Base-by-base conservation (phyloP, 805 yeast species). In the Candida oleophila region DNA sequence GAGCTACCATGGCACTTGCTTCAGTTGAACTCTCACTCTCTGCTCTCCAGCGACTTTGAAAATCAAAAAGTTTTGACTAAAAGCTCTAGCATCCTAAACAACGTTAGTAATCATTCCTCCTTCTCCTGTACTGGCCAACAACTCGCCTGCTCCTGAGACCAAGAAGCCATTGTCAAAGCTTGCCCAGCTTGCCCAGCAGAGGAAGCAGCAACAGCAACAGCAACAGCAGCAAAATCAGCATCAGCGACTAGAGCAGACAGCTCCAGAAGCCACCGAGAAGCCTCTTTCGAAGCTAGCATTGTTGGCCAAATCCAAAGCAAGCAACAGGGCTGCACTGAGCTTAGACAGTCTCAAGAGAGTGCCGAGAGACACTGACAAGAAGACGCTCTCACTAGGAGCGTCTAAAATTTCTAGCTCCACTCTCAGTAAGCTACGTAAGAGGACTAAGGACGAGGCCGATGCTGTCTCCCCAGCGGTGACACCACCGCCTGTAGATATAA, bases 221-320 rank as follows among this genome's bases (percentile, higher is more conserved):
- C 16, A 18, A 25, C 19, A 37, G 19, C 30, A 39, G 22, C 32
- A 21, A 21, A 19, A 32, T 16, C 21, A 46, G 11, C 45, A 38
- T 12, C 32, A 37, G 33, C 36, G 28, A 28, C 16, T 16, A 30
- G 18, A 32, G n/a, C 30, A 39, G 22, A 22, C 25, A 22, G 22
- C 32, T 20, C 22, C 47, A 19, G 49, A 40, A 25, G 30, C 9
- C 5, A 11, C 5, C 44, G 21, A 30, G 35, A 33, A 38, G 21
- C 21, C 45, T 19, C 15, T 58, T 44, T 74, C 82, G 3, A 77
- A 76, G 52, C 58, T 78, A 41, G 74, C 79, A 35, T 68, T 68
- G 28, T 62, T 80, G 54, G 82, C 82, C n/a, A 71, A 69, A 52
- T 64, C 69, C 38, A 65, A 75, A 47, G 52, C 43, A 25, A 16